A percentile compares a stretch with the other conserved stretches of the same genome.
Evolutionary conservation across 495 filamentous ascomycete species (phyloP).

Genomic region (Tuber melanosporum): DNA sequence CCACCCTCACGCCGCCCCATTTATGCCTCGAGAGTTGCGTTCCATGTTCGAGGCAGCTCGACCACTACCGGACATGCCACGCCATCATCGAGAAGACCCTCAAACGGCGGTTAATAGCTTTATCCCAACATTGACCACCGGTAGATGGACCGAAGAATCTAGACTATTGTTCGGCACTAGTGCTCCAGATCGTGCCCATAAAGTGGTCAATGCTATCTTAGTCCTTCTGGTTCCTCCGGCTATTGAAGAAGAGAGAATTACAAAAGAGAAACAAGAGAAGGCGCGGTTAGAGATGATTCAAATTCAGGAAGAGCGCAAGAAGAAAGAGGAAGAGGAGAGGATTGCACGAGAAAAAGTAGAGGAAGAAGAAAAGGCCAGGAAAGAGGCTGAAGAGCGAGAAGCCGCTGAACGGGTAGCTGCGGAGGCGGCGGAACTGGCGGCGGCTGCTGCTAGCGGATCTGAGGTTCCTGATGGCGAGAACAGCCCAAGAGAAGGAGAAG

Average conservation of each 20-base stretch:
- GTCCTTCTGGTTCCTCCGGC: constrained; percentile 74
- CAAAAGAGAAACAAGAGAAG: constrained; percentile 53
- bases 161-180: constrained; percentile 69
- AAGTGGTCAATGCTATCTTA: constrained; percentile 65
- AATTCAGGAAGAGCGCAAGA: constrained; percentile 53
- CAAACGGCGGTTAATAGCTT: constrained; percentile 48
- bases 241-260: constrained; percentile 64
- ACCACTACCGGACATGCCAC: constrained; percentile 43
- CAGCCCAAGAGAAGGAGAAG: constrained; percentile 47
- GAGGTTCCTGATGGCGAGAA: constrained; percentile 46
- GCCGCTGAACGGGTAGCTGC: constrained; percentile 48
- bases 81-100: constrained; percentile 40
- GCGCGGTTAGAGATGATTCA: constrained; percentile 46
- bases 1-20: constrained; percentile 33
- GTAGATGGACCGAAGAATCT: constrained; percentile 86
- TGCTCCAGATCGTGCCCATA: constrained; percentile 63
- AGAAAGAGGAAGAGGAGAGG: constrained; percentile 59
- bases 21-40: constrained; percentile 53
- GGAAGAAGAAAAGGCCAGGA: constrained; percentile 56
- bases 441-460: constrained; percentile 47
- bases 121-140: constrained; percentile 57
- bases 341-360: constrained; percentile 54
- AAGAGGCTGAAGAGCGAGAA: constrained; percentile 55
- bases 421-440: constrained; percentile 37
- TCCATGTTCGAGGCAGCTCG: constrained; percentile 54